Evolutionary conservation across 345 rosid species (phyloP).

Genomic region (Salix arbutifolia): DNA sequence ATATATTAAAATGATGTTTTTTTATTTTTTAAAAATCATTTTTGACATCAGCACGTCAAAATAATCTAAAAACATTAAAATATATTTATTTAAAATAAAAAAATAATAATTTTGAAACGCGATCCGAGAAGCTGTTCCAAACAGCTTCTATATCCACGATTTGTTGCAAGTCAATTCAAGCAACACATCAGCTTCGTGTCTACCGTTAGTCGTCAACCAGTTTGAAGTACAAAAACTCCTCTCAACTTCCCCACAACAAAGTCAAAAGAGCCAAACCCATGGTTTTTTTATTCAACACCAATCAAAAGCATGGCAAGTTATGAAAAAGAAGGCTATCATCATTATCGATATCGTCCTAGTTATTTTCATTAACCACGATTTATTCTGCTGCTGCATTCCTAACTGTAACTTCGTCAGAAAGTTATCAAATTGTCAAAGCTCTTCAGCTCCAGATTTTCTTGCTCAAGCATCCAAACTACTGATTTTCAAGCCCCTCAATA

Average conservation of each 20-base stretch:
- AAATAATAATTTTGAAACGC: no score
- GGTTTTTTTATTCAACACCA: background rate
- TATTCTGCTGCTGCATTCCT: background rate
- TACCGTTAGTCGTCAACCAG: background rate
- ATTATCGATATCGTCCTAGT: background rate
- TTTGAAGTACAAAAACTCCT: background rate
- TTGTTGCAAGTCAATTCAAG: background rate
- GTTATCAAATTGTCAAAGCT: background rate
- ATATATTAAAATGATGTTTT: no score
- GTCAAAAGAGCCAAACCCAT: slow-evolving; percentile 11
- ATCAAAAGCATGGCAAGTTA: background rate
- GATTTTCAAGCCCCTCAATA: background rate
- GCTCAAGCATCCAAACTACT: background rate
- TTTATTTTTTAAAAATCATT: no score
- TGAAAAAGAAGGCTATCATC: slow-evolving; percentile 5
- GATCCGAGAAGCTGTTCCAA: no score
- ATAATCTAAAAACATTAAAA: no score
- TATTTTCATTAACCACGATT: background rate
- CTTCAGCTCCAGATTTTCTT: background rate
- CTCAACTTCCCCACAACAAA: background rate
- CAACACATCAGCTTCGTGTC: background rate
- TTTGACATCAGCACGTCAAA: no score
- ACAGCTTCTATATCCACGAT: no score
- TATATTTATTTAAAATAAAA: no score
- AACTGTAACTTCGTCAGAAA: background rate